Evolutionary conservation across 2,329 filamentous ascomycete genomes (phyloP), one percentile per base, ranked within the genome.

Genomic region (Calonectria montana): DNA sequence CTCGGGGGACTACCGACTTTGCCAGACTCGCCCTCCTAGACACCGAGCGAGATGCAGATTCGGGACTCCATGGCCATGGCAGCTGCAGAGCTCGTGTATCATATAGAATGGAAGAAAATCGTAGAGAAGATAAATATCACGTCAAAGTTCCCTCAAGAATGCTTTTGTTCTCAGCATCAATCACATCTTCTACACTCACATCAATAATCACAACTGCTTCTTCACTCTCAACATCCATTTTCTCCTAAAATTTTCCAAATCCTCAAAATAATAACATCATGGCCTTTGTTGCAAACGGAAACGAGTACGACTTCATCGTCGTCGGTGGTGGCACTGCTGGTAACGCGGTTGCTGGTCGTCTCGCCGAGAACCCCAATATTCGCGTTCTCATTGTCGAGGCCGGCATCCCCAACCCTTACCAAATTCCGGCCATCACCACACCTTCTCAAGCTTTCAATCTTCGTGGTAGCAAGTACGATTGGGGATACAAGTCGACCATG

Each of bases 401-500:
- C 10, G 87, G 87, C 18, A 81, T 82, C n/a, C 82, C 83, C 73
- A 88, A 89, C 76, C 84, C 89, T 0, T 79, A 84, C 8, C 82
- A 88, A 7, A 82, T 88, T 43, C 84, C 87, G 23, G 85, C 87
- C 57, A 88, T 90, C 75, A 87, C 83, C 5, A 91, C 88, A 5
- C 89, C 88, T 2, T 84, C 87, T 1, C 81, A 82, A 10, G 88
- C 87, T 27, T 87, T 91, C 76, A 84, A 87, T 7, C 85, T 91
- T 1, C 87, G 89, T 18, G 86, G 85, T 41, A 88, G 87, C 77
- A 80, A 90, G 75, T 86, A 90, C 72, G 89, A 92, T 79, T 91
- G 88, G 89, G 84, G 83, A 0, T 92, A 91, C 81, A 91, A 92
- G 82, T 89, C 88, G 2, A 91, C 89, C 21, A 87, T 92, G 81